Conservation (phyloP, 257 asterid species). For the Capsicum baccatum region DNA sequence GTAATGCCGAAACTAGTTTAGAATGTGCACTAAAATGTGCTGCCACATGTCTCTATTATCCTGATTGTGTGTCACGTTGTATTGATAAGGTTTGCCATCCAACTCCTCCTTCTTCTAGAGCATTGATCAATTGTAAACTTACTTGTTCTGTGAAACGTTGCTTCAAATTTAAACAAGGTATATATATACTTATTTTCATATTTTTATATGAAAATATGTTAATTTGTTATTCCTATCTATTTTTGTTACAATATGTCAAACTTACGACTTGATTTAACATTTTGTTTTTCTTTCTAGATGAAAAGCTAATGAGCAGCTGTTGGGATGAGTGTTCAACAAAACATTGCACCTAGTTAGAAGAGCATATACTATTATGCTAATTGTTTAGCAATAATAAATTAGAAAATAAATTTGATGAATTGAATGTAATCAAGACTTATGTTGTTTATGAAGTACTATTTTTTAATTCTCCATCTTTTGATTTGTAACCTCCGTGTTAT, state of each 20-base stretch:
- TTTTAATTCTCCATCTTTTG: too few relatives aligned
- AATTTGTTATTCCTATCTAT: too few relatives aligned
- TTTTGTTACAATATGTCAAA: neutral
- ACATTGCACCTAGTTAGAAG: neutral
- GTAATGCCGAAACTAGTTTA: neutral
- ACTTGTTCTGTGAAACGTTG: neutral
- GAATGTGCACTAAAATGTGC: too few relatives aligned
- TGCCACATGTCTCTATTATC: neutral
- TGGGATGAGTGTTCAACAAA: neutral
- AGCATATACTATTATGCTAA: neutral
- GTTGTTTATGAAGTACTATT: too few relatives aligned
- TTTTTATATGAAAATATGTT: too few relatives aligned
- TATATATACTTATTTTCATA: neutral
- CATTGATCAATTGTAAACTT: neutral
- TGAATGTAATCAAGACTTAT: too few relatives aligned
- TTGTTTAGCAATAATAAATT: too few relatives aligned
- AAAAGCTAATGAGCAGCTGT: neutral
- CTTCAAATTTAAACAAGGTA: constrained; percentile 1
- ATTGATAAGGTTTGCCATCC: neutral
- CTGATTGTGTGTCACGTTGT: neutral
- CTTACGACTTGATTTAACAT: neutral
- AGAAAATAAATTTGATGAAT: too few relatives aligned
- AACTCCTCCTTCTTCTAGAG: neutral
- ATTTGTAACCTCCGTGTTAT: too few relatives aligned
- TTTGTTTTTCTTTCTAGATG: neutral